phyloP scores from a whole-genome alignment of 179 eudicot genomes.

The Silene noctiflora region DNA sequence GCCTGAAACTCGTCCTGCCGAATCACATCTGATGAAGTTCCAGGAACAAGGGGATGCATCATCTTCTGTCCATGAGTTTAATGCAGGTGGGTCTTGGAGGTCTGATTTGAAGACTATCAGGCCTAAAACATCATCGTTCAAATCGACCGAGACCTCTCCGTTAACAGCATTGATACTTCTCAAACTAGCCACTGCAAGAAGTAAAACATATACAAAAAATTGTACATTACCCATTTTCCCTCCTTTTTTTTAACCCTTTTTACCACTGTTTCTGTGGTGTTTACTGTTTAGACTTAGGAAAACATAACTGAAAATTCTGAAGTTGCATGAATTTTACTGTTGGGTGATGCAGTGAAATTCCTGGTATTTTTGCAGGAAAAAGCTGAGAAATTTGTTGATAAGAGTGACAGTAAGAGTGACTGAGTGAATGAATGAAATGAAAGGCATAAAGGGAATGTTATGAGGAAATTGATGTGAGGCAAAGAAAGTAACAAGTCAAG shows the following conservation, averaged over 20 bases:
- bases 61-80: conserved; percentile 80
- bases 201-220: conserved; percentile 17
- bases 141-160: conserved; percentile 16
- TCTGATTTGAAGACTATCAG: conserved; percentile 87
- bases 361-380: conserved; percentile 16
- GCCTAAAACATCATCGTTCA: conserved; percentile 82
- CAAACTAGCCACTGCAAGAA: conserved; percentile 17
- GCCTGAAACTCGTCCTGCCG: conserved; percentile 51
- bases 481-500: conserved; percentile 24
- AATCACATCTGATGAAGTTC: conserved; percentile 61
- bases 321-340: background rate
- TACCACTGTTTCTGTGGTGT: too few species aligned
- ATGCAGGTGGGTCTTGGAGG: conserved; percentile 52
- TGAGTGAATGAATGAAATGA: conserved; percentile 24
- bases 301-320: conserved; percentile 6
- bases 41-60: conserved; percentile 86
- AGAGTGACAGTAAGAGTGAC: conserved; percentile 9
- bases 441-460: conserved; percentile 27
- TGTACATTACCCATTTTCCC: conserved; percentile 18
- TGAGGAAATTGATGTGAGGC: conserved; percentile 15
- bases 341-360: conserved; percentile 6
- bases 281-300: background rate
- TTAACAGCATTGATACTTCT: background rate
- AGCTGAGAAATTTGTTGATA: conserved; percentile 6
- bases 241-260: background rate